Evolutionary conservation across 148 eudicot species (phyloP), one percentile per base, ranked within the genome.

Genomic region (Rhododendron williamsianum): DNA sequence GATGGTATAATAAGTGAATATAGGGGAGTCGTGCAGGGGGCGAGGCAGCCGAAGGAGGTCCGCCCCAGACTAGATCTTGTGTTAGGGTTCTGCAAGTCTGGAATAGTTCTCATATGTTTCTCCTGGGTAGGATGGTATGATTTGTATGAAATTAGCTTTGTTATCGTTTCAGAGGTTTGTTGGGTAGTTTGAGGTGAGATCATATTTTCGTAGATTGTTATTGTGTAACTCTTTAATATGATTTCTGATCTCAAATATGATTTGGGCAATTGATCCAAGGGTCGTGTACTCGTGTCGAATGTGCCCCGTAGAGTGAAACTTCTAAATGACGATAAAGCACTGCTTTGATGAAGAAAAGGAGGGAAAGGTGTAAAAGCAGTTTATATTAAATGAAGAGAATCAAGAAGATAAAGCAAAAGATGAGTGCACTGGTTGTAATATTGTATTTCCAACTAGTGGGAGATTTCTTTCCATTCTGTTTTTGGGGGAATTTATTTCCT

Each of bases 351-450:
- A 82, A 67, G 56, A 80, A 41, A 54, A 58, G 23, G 18, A 35
- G 58, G 56, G 54, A 81, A 80, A 72, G 71, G 4, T 33, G 41
- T 18, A 83, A 89, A 88, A 88, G 90, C 77, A 86, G 76, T 21
- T 80, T 60, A 69, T 82, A 84, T 76, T 84, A 43, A 69, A 76
- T 80, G 86, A 89, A 83, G 71, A 87, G 91, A 87, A 90, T 88
- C 90, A 79, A 56, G 82, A 43, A 81, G 85, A 80, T 84, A 90
- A 87, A 89, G 86, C 83, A 52, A 89, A 88, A 84, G 91, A 80
- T 81, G 91, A 78, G 84, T 85, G 67, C 79, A 67, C 84, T 63
- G 38, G 82, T 19, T 58, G 54, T 81, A 81, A 56, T 82, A 77
- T 41, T 83, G 85, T 87, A 83, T 54, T 52, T 83, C 85, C 82